Evolutionary conservation across 1,284 basidiomycete genomes (phyloP).

Genomic region (Austroboletus novae-zelandiae): DNA sequence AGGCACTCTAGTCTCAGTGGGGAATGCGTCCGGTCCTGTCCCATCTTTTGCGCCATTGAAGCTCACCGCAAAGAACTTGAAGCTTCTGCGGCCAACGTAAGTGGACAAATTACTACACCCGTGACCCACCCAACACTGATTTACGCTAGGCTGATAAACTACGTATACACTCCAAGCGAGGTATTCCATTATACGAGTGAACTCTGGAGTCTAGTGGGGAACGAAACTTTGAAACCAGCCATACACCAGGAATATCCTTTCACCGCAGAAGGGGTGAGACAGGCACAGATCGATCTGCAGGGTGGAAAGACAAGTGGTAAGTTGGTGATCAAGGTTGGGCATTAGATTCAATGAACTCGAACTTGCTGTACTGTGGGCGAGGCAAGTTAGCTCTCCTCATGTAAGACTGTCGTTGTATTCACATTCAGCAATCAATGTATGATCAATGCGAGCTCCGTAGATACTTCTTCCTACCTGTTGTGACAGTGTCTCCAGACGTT

Average conservation of each 20-base stretch:
- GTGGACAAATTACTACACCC: constrained; percentile 19
- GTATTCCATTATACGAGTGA: constrained; percentile 48
- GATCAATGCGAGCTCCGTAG: too few relatives aligned
- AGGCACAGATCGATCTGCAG: constrained; percentile 79
- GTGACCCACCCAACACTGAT: background rate
- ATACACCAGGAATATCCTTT: constrained; percentile 83
- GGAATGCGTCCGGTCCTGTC: constrained; percentile 86
- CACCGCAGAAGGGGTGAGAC: constrained; percentile 73
- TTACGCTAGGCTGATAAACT: constrained; percentile 54
- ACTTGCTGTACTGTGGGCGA: too few relatives aligned
- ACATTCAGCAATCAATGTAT: too few relatives aligned
- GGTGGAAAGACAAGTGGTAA: constrained; percentile 84
- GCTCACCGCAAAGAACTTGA: constrained; percentile 82
- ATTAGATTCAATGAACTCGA: constrained; percentile 4
- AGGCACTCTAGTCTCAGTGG: constrained; percentile 85
- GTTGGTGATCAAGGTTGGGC: constrained; percentile 65
- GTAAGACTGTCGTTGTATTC: too few relatives aligned
- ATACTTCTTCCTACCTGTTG: too few relatives aligned
- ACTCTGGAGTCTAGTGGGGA: constrained; percentile 63
- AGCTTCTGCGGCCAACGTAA: constrained; percentile 73
- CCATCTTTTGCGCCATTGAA: constrained; percentile 73
- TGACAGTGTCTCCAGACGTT: too few relatives aligned
- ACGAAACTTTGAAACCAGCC: constrained; percentile 66
- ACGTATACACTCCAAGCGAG: constrained; percentile 36
- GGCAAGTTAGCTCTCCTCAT: too few relatives aligned